Evolutionary conservation across 2,329 filamentous ascomycete species (phyloP).

Genomic region (Sclerotinia sclerotiorum): DNA sequence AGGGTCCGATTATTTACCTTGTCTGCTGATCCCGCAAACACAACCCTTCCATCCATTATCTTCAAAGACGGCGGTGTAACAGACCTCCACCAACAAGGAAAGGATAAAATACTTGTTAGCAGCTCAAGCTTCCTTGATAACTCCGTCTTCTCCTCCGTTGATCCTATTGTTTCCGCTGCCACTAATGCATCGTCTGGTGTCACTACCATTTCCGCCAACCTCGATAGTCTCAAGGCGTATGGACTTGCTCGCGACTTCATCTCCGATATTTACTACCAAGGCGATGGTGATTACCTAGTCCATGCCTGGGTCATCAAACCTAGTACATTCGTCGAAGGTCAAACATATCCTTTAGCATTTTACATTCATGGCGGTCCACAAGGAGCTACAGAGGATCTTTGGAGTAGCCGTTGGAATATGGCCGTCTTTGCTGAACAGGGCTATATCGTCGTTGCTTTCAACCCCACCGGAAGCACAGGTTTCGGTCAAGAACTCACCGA

Average conservation of each 20-base stretch:
- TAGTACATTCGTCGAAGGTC: slow-evolving; percentile 57
- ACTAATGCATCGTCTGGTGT: slow-evolving; percentile 31
- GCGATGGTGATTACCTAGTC: slow-evolving; percentile 31
- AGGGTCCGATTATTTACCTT: slow-evolving; percentile 52
- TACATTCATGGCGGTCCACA: slow-evolving; percentile 82
- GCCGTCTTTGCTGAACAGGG: slow-evolving; percentile 82
- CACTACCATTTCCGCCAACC: slow-evolving; percentile 26
- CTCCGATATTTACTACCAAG: slow-evolving; percentile 34
- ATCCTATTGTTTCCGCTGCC: slow-evolving; percentile 25
- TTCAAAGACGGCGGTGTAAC: slow-evolving; percentile 36
- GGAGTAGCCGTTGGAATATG: slow-evolving; percentile 81
- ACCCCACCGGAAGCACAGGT: slow-evolving; percentile 73
- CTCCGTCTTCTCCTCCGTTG: slow-evolving; percentile 60
- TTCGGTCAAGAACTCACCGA: slow-evolving; percentile 75
- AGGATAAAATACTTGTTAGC: slow-evolving; percentile 54
- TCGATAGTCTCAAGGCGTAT: slow-evolving; percentile 30
- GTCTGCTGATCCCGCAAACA: slow-evolving; percentile 13
- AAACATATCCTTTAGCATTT: slow-evolving; percentile 74
- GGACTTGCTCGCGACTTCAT: slow-evolving; percentile 32
- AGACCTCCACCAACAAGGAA: slow-evolving; percentile 34
- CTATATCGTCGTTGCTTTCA: slow-evolving; percentile 74
- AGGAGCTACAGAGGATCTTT: slow-evolving; percentile 70
- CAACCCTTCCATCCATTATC: slow-evolving; percentile 20
- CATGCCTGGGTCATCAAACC: slow-evolving; percentile 33
- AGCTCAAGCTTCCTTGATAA: slow-evolving; percentile 67